Conservation (phyloP, 345 rosid species). For the Kernera saxatilis region DNA sequence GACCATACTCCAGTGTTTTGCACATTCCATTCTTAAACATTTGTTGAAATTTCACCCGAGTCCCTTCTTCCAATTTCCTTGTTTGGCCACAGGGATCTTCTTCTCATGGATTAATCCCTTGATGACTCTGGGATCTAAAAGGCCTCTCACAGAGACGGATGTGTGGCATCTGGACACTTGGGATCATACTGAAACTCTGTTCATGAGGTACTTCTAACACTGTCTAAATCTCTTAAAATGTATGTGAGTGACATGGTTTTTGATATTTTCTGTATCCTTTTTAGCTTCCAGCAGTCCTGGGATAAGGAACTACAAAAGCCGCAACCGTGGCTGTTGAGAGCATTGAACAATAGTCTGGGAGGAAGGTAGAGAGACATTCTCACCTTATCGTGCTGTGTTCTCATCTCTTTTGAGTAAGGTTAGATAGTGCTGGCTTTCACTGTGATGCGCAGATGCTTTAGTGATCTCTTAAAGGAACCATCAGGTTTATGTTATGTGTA, state of each 20-base stretch:
- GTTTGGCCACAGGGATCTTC: constrained; percentile 37
- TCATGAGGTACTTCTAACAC: constrained; percentile 40
- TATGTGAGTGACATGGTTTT: background rate
- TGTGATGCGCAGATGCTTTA: background rate
- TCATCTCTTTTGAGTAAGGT: background rate
- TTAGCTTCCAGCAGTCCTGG: constrained; percentile 91
- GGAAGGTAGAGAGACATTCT: constrained; percentile 52
- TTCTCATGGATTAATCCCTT: constrained; percentile 92
- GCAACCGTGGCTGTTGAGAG: constrained; percentile 89
- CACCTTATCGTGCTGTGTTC: background rate
- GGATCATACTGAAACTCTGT: constrained; percentile 90
- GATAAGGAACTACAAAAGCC: constrained; percentile 65
- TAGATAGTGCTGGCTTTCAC: background rate
- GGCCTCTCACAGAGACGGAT: constrained; percentile 88
- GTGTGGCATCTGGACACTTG: constrained; percentile 89
- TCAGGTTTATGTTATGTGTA: background rate
- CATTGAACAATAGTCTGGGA: constrained; percentile 75
- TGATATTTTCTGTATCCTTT: constrained; percentile 24
- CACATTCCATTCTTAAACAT: background rate
- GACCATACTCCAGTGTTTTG: background rate
- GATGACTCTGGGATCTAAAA: constrained; percentile 77
- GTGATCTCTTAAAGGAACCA: background rate
- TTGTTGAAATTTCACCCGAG: background rate
- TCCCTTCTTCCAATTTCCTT: background rate
- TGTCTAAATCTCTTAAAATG: constrained; percentile 1